Base-by-base conservation (phyloP, 139 green algal genomes). In the Chlamydomonas asymmetrica region DNA sequence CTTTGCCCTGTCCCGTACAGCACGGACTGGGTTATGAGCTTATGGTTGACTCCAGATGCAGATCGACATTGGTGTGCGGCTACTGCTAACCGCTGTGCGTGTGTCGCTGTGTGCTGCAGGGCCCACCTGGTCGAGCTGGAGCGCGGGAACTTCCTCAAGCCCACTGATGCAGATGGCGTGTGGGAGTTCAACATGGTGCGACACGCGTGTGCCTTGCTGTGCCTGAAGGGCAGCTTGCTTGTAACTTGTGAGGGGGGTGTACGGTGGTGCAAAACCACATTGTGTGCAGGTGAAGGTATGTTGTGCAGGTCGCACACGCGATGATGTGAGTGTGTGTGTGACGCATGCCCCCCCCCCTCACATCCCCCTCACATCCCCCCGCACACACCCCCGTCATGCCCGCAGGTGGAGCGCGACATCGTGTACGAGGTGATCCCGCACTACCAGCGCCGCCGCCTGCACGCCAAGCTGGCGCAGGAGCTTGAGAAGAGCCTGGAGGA, bases 371-470 rank as follows among this genome's bases (percentile, higher is more conserved):
- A 18, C 45, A 73, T 29, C 49, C 63, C 2, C 27, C 89, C n/a
- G 73, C 75, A 31, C 37, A 66, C 32, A 61, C 78, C 74, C 69
- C 91, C 63, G 34, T 66, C 20, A 74, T 67, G 1, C 79, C n/a
- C n/a, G n/a, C n/a, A n/a, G n/a, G n/a, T 96, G 74, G 85, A 90
- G 66, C 72, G 88, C 0, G 90, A 95, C 64, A 89, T 95, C 25
- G 88, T 93, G 45, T 92, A 92, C 49, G 86, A 92, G 20, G 80
- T 86, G 69, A 88, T 95, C 50, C 91, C 91, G 1, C 81, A 91
- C 69, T 82, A 71, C 32, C 79, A 89, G 81, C 80, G 91, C 10
- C 75, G 90, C 0, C 68, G 79, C 23, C 82, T 93, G 80, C 91
- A 95, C 67, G 88, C 80, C 20, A 68, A 83, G 38, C 75, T 92